Percentiles rank a stretch among this genome's conserved stretches.
These are phyloP conservation scores for Fomitopsis betulina DNA, from an alignment of 1,284 basidiomycete species.

Conservation along the genomic window DNA sequence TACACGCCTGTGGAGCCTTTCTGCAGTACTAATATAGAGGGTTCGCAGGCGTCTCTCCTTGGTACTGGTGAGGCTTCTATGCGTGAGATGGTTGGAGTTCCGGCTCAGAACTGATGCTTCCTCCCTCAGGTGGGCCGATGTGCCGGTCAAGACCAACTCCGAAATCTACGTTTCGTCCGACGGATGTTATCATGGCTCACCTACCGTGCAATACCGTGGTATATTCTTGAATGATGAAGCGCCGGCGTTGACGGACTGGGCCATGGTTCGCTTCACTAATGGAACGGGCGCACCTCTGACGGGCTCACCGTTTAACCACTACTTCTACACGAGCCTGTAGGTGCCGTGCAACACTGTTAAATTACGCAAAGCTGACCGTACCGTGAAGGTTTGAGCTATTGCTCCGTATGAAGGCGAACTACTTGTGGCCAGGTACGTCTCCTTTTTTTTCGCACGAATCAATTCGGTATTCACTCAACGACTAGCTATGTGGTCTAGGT, in stretches of 20 bases:
- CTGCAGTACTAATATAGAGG: background rate
- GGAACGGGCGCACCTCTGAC: conserved; percentile 47
- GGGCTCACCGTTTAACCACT: conserved; percentile 55
- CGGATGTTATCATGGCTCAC: conserved; percentile 61
- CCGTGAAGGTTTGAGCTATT: conserved; percentile 55
- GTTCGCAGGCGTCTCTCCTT: background rate
- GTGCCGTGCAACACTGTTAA: conserved; percentile 13
- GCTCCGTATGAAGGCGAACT: conserved; percentile 65
- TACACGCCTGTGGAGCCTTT: background rate
- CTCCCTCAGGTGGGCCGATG: conserved; percentile 59
- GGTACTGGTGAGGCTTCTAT: conserved; percentile 31
- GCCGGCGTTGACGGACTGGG: conserved; percentile 44
- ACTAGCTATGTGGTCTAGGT: conserved; percentile 42
- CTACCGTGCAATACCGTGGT: conserved; percentile 68
- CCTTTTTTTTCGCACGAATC: background rate
- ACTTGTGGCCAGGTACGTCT: conserved; percentile 57
- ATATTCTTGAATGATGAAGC: conserved; percentile 49
- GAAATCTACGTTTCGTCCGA: conserved; percentile 43
- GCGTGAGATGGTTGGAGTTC: background rate
- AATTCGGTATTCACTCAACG: conserved; percentile 6
- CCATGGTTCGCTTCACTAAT: conserved; percentile 63
- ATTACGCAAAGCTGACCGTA: background rate
- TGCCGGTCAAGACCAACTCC: conserved; percentile 47
- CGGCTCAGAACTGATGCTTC: background rate
- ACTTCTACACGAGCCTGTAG: conserved; percentile 60